Evolutionary conservation across 108 stramenopile genomes (phyloP), one percentile per base, ranked within the genome.

Genomic region (Nitzschia sp.): DNA sequence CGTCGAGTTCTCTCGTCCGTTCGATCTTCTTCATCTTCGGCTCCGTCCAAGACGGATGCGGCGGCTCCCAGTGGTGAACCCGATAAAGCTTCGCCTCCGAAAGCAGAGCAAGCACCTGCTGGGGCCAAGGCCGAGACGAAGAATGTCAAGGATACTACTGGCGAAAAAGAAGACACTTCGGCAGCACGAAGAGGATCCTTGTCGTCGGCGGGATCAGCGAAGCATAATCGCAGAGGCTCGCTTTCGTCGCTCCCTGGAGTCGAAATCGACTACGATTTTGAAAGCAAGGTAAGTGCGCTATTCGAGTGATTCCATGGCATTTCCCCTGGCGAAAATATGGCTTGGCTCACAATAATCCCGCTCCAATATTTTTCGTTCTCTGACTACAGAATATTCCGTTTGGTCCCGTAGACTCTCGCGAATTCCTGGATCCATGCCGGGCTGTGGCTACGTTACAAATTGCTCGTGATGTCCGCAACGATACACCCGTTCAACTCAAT

Each of bases 361-460:
- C n/a, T n/a, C n/a, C n/a, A n/a, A n/a, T 51, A 51, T 19, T 51
- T 17, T 48, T 58, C 15, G 48, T 67, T 18, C 30, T 36, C 26
- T 67, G 9, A 47, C 42, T 34, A n/a, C 63, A 88, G 77, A 79
- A 83, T 51, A 81, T 90, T 18, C 76, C 85, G 8, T 51, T 64
- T 36, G 85, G 71, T 18, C 68, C 72, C 25, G 90, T 90, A 6
- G 82, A 88, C 46, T 58, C 87, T 2, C 15, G 66, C 18, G 78
- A 90, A 42, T 88, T 94, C 45, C 66, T 88, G 18, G 89, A 85
- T 21, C 79, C 93, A 2, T 88, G 85, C 61, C 85, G 84, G 59
- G 78, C 87, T n/a, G 78, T 94, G 34, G 89, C 90, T 0, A 88
- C 87, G 1, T 58, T 92, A 24, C 93, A 94, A 73, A 94, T 94